Percentiles rank a stretch among this genome's conserved stretches.
Conservation (phyloP, 768 basidiomycete genomes). For the Podaxis mareebaensis region DNA sequence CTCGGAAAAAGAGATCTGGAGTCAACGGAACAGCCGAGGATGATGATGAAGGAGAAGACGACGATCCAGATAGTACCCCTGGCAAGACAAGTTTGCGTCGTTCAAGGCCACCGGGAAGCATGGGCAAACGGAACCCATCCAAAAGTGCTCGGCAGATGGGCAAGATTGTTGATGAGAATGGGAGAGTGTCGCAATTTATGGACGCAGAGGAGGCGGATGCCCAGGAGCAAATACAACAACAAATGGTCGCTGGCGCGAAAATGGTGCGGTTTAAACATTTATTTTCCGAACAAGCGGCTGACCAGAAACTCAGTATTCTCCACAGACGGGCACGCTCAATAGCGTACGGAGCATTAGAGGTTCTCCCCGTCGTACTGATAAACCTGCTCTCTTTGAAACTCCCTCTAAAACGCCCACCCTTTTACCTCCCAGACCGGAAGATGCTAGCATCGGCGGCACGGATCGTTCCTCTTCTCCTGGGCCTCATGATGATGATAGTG, state of each 20-base stretch:
- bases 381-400: slow-evolving; percentile 42
- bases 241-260: slow-evolving; percentile 72
- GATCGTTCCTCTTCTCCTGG: slow-evolving; percentile 45
- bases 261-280: slow-evolving; percentile 47
- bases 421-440: slow-evolving; percentile 44
- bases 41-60: slow-evolving; percentile 44
- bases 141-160: slow-evolving; percentile 33
- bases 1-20: slow-evolving; percentile 30
- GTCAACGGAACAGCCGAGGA: slow-evolving; percentile 18
- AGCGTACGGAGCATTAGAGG: slow-evolving; percentile 70
- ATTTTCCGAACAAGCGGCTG: slow-evolving; percentile 9
- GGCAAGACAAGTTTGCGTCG: slow-evolving; percentile 51
- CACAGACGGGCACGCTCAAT: slow-evolving; percentile 56
- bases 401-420: slow-evolving; percentile 43
- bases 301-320: slow-evolving; percentile 53
- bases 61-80: slow-evolving; percentile 58
- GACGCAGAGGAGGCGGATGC: slow-evolving; percentile 85
- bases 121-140: slow-evolving; percentile 30
- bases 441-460: slow-evolving; percentile 35
- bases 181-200: slow-evolving; percentile 81
- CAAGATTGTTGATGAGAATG: slow-evolving; percentile 42
- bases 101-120: slow-evolving; percentile 26
- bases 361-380: slow-evolving; percentile 62
- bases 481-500: slow-evolving; percentile 54
- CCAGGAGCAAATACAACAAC: slow-evolving; percentile 85